A percentile compares a stretch with the other conserved stretches of the same genome.
phyloP scores from a whole-genome alignment of 2,329 filamentous ascomycete species.

The Pseudogymnoascus sp. region DNA sequence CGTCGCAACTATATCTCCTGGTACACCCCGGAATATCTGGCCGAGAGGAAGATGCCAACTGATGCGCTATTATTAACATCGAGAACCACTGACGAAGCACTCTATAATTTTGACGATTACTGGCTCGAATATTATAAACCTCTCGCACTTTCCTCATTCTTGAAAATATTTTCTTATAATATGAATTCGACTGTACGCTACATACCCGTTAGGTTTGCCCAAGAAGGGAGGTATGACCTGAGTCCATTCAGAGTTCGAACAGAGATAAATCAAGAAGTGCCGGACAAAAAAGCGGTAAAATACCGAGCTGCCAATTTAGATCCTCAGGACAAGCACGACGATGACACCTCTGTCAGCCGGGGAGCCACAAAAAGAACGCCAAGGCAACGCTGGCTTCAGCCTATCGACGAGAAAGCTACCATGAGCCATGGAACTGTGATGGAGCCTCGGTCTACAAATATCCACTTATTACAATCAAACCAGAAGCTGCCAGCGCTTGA shows the following conservation, averaged over 20 bases:
- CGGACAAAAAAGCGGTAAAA: slow-evolving; percentile 54
- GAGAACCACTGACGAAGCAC: slow-evolving; percentile 22
- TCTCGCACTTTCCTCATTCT: slow-evolving; percentile 76
- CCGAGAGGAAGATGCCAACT: slow-evolving; percentile 41
- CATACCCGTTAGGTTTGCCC: slow-evolving; percentile 66
- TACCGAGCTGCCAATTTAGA: slow-evolving; percentile 68
- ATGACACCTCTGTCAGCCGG: slow-evolving; percentile 38
- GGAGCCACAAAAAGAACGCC: slow-evolving; percentile 43
- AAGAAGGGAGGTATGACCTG: slow-evolving; percentile 70
- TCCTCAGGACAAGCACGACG: slow-evolving; percentile 44
- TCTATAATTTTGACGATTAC: slow-evolving; percentile 74
- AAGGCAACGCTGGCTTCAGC: slow-evolving; percentile 57
- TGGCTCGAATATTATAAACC: slow-evolving; percentile 97
- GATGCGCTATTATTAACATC: slow-evolving; percentile 40
- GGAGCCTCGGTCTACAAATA: slow-evolving; percentile 28
- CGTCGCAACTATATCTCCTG: slow-evolving; percentile 77
- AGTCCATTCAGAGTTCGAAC: slow-evolving; percentile 82
- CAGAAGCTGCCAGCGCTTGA: slow-evolving; percentile 57
- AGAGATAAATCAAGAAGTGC: slow-evolving; percentile 50
- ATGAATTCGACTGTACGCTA: slow-evolving; percentile 87
- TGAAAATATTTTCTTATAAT: slow-evolving; percentile 87
- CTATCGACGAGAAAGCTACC: slow-evolving; percentile 30
- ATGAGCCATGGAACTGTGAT: slow-evolving; percentile 51
- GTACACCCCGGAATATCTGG: slow-evolving; percentile 71
- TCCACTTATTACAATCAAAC: slow-evolving; percentile 30